Evolutionary conservation across 2,329 filamentous ascomycete genomes (phyloP).

Genomic region (Xylogone sp.): DNA sequence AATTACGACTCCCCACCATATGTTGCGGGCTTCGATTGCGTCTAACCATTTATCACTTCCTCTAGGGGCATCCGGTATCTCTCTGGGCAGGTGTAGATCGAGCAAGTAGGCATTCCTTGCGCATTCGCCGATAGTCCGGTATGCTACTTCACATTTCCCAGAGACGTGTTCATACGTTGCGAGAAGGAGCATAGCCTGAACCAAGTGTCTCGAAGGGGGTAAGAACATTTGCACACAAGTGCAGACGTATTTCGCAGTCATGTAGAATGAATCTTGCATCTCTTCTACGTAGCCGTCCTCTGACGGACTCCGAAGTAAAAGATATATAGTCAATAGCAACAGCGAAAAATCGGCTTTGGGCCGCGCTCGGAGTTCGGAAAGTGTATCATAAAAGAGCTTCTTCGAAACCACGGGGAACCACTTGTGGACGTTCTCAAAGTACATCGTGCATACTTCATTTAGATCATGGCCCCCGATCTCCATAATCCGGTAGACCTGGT

Average conservation of each 20-base stretch:
- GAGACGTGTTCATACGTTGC: slow-evolving; percentile 24
- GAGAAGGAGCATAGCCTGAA: slow-evolving; percentile 26
- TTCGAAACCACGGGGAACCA: slow-evolving; percentile 27
- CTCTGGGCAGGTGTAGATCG: slow-evolving; percentile 12
- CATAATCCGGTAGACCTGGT: slow-evolving; percentile 1
- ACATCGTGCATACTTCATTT: slow-evolving; percentile 9
- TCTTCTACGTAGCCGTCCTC: slow-evolving; percentile 3
- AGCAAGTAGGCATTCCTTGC: slow-evolving; percentile 15
- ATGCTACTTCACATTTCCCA: slow-evolving; percentile 17
- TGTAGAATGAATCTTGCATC: slow-evolving; percentile 13
- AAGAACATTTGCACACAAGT: slow-evolving; percentile 19
- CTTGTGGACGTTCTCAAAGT: slow-evolving; percentile 26
- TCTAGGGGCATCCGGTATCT: slow-evolving; percentile 10
- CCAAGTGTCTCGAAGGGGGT: slow-evolving; percentile 12
- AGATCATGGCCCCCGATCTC: neutral
- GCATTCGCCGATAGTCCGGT: slow-evolving; percentile 14
- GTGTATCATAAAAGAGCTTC: slow-evolving; percentile 20
- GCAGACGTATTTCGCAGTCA: slow-evolving; percentile 22
- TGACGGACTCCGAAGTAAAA: slow-evolving; percentile 11
- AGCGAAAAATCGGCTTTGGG: slow-evolving; percentile 21
- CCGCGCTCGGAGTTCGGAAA: slow-evolving; percentile 13
- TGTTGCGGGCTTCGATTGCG: slow-evolving; percentile 22
- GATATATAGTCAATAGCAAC: slow-evolving; percentile 23
- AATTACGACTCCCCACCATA: slow-evolving; percentile 27
- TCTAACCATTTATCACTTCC: slow-evolving; percentile 15